Evolutionary conservation across 345 rosid species (phyloP), one percentile per base, ranked within the genome.

Genomic region (Salix viminalis): DNA sequence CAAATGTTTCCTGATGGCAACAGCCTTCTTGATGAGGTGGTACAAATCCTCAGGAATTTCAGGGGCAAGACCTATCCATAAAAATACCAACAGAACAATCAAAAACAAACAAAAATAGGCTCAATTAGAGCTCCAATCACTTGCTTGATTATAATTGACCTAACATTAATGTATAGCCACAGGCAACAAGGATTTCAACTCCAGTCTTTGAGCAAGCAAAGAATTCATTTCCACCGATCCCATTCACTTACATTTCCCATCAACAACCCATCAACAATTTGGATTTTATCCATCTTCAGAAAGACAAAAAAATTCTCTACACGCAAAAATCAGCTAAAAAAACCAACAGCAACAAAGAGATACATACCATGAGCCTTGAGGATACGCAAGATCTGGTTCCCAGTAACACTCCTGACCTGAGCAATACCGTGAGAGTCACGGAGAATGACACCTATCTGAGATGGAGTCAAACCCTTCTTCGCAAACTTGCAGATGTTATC

Each of bases 11-110:
- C 97, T 83, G 75, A 94, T 91, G 36, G 98, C 95, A 52, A 94
- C 97, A 0, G 98, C 97, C 79, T 90, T 94, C 91, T 94, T 92
- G 83, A 94, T 94, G 50, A 94, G 82, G 78, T 92, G 98, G 65
- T 94, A 92, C 70, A 94, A 79, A 81, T 94, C 95, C 86, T 92
- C 98, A 1, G 97, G 97, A 11, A 94, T 91, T 81, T 92, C 97
- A 68, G 98, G 97, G 11, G 97, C 94, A 86, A 92, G 93, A 70
- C 95, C 93, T 88, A 56, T 36, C 5, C 69, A 21, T 44, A 4
- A 0, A n/a, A 54, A 70, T 14, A 75, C 65, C 4, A 37, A 2
- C 48, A 60, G 30, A 37, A 11, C 26, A 69, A 8, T 26, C 15
- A 24, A 21, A 42, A 52, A 16, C 10, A n/a, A 30, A 30, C 4